Conservation (phyloP, 2,329 filamentous ascomycete genomes). For the Ophiobolus disseminans region DNA sequence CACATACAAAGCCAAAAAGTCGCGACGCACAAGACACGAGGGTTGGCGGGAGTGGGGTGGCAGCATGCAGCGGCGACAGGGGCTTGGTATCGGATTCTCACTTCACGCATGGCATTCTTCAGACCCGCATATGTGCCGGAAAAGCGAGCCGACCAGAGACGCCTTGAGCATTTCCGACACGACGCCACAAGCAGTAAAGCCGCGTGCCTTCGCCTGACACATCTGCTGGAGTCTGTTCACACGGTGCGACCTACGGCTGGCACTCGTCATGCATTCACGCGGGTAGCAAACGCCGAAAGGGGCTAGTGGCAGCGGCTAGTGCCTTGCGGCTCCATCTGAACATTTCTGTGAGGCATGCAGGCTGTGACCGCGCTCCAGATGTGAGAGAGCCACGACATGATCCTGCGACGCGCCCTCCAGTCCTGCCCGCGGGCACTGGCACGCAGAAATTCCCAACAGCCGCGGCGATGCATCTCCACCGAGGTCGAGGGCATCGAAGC, state of each 20-base stretch:
- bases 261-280: too few relatives aligned
- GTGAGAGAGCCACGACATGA: too few relatives aligned
- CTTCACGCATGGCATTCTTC: constrained; percentile 5
- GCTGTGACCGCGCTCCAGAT: too few relatives aligned
- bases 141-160: too few relatives aligned
- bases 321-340: too few relatives aligned
- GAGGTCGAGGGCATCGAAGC: constrained; percentile 42
- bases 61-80: neutral
- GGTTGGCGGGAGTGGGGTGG: neutral
- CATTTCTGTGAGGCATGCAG: too few relatives aligned
- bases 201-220: too few relatives aligned
- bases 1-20: neutral
- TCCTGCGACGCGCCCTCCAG: constrained; percentile 6
- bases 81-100: neutral
- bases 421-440: constrained; percentile 43
- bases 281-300: too few relatives aligned
- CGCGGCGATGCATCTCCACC: constrained; percentile 41
- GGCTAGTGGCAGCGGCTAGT: too few relatives aligned
- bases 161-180: neutral
- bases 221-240: too few relatives aligned
- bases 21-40: neutral
- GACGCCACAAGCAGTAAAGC: neutral
- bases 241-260: too few relatives aligned
- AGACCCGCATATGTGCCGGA: constrained; percentile 2
- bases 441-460: constrained; percentile 22